These are phyloP conservation scores for Arabidopsis lyrata DNA, from an alignment of 441 rosid species.

Conservation along the genomic window DNA sequence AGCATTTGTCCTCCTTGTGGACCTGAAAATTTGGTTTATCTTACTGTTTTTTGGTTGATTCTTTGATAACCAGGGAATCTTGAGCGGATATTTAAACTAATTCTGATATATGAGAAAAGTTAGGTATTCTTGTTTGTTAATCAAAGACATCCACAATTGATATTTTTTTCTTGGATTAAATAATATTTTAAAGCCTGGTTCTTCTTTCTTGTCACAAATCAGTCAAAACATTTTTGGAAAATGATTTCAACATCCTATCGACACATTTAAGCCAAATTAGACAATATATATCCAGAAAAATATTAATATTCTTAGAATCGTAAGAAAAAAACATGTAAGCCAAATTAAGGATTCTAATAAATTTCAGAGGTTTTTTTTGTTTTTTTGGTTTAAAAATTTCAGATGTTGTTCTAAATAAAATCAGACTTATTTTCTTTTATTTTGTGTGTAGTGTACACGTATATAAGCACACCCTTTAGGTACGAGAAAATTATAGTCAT, in stretches of 20 bases:
- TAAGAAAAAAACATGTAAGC: constrained; percentile 1
- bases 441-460: background rate
- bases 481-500: background rate
- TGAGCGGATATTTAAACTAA: no score
- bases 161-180: background rate
- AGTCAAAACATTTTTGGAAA: constrained; percentile 31
- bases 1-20: constrained; percentile 21
- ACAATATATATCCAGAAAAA: background rate
- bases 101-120: background rate
- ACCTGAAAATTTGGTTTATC: no score
- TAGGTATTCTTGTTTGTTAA: background rate
- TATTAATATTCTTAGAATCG: background rate
- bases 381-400: no score
- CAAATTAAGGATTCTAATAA: constrained; percentile 17
- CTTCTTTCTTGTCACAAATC: constrained; percentile 38
- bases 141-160: background rate
- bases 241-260: background rate
- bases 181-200: constrained; percentile 1
- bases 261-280: constrained; percentile 4
- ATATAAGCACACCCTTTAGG: background rate
- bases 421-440: background rate
- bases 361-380: background rate
- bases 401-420: no score
- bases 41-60: no score
- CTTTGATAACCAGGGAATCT: no score